A percentile compares a stretch with the other conserved stretches of the same genome.
phyloP scores from a whole-genome alignment of 768 basidiomycete genomes.

The Agrocybe pediades region DNA sequence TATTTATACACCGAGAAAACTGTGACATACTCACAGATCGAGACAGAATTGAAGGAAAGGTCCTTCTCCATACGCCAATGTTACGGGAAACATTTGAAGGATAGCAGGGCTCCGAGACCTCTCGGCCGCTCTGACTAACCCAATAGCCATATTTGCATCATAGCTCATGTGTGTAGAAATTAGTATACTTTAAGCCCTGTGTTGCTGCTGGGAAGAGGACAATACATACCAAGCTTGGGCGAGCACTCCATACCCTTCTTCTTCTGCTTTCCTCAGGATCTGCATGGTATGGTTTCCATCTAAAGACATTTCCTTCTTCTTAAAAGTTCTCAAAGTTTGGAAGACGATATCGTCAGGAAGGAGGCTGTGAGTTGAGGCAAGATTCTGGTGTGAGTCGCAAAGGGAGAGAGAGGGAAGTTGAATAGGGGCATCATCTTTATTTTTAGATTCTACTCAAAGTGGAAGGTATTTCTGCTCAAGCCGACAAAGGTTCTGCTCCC shows the following conservation, averaged over 20 bases:
- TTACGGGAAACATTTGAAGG: conserved; percentile 46
- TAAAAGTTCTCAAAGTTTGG: background rate
- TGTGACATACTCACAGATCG: conserved; percentile 29
- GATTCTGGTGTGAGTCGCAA: too few relatives aligned
- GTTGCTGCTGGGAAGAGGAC: background rate
- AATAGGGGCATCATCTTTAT: too few relatives aligned
- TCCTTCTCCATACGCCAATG: conserved; percentile 45
- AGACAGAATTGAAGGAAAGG: conserved; percentile 48
- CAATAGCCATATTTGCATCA: conserved; percentile 45
- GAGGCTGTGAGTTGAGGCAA: too few relatives aligned
- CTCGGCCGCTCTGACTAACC: conserved; percentile 48
- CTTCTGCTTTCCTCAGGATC: conserved; percentile 42
- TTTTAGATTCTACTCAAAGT: too few relatives aligned
- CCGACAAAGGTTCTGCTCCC: too few relatives aligned
- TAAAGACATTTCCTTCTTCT: conserved; percentile 16
- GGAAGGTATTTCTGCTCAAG: too few relatives aligned
- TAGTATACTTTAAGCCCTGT: background rate
- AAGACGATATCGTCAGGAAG: too few relatives aligned
- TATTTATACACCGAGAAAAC: background rate
- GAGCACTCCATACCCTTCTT: conserved; percentile 44
- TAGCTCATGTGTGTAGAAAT: conserved; percentile 29
- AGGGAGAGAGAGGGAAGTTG: too few relatives aligned
- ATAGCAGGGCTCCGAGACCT: conserved; percentile 47
- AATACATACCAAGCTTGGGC: conserved; percentile 38
- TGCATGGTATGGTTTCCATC: conserved; percentile 39